phyloP scores from a whole-genome alignment of 768 basidiomycete genomes.

The Naganishia onofrii region DNA sequence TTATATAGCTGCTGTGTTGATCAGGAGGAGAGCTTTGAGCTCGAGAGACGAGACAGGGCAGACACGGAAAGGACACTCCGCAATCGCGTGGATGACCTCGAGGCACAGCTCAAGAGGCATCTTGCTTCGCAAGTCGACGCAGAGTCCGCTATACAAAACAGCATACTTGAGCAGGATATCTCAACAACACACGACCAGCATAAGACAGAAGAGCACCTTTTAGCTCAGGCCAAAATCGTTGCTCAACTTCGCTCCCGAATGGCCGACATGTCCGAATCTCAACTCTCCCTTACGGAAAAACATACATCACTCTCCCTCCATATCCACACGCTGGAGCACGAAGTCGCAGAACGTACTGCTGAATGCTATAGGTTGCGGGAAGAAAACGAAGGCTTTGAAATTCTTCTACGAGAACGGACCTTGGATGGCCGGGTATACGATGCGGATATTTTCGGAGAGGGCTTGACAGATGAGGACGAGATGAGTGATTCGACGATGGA shows the following conservation, averaged over 20 bases:
- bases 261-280: slow-evolving; percentile 8
- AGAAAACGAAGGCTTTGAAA: slow-evolving; percentile 96
- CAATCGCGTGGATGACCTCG: slow-evolving; percentile 29
- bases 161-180: background rate
- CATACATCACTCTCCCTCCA: background rate
- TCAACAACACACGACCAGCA: background rate
- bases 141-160: slow-evolving; percentile 1
- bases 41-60: slow-evolving; percentile 42
- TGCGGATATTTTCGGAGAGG: slow-evolving; percentile 17
- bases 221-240: background rate
- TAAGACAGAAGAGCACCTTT: background rate
- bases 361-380: slow-evolving; percentile 75
- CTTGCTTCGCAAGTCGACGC: slow-evolving; percentile 3
- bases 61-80: slow-evolving; percentile 40
- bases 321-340: slow-evolving; percentile 48
- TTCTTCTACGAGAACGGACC: slow-evolving; percentile 84
- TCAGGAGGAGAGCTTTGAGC: slow-evolving; percentile 46
- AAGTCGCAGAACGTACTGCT: slow-evolving; percentile 82
- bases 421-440: slow-evolving; percentile 62
- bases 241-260: slow-evolving; percentile 1
- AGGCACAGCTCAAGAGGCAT: background rate
- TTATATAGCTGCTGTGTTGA: background rate
- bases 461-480: slow-evolving; percentile 19
- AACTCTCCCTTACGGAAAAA: slow-evolving; percentile 4
- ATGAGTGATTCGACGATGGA: background rate